Base-by-base conservation (phyloP, 108 stramenopile species). In the Mayamaea pseudoterrestris region DNA sequence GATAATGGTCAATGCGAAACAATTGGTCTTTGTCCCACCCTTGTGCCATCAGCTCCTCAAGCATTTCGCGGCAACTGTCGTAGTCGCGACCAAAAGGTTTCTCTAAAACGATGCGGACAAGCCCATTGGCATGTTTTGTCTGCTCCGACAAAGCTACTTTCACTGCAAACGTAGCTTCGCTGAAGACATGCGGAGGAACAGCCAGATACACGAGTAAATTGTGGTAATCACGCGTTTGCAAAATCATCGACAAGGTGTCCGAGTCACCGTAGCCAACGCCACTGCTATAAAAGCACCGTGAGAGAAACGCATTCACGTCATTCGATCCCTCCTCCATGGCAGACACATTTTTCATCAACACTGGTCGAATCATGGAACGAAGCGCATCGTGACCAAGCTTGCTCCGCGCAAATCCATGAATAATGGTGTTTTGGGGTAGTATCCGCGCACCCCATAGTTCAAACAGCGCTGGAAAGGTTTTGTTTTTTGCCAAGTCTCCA, bases 401-500 rank as follows among this genome's bases (percentile, higher is more conserved):
- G 6, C 74, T 78, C 0, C 98, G 72, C 9, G 96, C 95, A 61
- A 93, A 99, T 12, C 98, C 98, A 29, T 71, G 75, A 55, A 99
- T 91, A 20, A 66, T 35, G 30, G 82, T 60, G 27, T 71, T 47
- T 8, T 31, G 31, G 24, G 65, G 64, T 9, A 94, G 84, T 17
- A 99, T 65, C 30, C 88, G 65, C 27, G 67, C 49, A 25, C 71
- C 51, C 57, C 52, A 97, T 17, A 99, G 74, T 39, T 73, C 81
- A 11, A 95, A 63, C 12, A 99, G 60, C 12, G 90, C 80, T 2
- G 98, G 98, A 60, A 78, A 93, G 0, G 93, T 97, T 76, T 97
- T 99, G 46, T 94, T 97, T 59, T 93, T 95, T 29, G 96, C 98
- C 30, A 99, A 76, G 59, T 99, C 96, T 17, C 98, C 98, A 25